Percentiles rank a stretch among this genome's conserved stretches.
Conservation (phyloP, 2,329 filamentous ascomycete genomes). For the Cercospora nicotianae region DNA sequence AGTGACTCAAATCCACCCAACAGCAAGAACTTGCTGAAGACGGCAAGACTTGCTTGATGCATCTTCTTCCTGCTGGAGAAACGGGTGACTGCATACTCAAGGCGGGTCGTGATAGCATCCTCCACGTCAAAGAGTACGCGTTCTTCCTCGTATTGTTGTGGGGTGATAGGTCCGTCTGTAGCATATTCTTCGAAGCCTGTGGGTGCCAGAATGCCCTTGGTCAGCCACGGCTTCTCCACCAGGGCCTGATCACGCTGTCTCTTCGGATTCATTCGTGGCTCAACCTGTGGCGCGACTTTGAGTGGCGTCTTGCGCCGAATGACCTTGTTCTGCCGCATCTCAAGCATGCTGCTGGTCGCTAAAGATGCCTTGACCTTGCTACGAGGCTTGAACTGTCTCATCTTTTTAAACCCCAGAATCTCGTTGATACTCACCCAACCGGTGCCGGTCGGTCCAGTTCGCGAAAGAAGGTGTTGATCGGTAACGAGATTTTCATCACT, state of each 20-base stretch:
- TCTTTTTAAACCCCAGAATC: conserved; percentile 48
- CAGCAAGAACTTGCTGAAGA: conserved; percentile 78
- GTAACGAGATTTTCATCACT: conserved; percentile 49
- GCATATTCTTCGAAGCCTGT: conserved; percentile 66
- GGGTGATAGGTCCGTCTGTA: conserved; percentile 75
- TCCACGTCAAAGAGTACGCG: conserved; percentile 64
- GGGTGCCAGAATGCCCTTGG: conserved; percentile 46
- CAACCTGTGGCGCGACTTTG: conserved; percentile 25
- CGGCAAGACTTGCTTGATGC: conserved; percentile 57
- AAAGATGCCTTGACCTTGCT: conserved; percentile 44
- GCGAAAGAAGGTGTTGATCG: conserved; percentile 47
- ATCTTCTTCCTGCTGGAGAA: conserved; percentile 77
- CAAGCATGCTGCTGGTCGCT: conserved; percentile 44
- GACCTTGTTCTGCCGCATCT: conserved; percentile 44
- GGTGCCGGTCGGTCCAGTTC: conserved; percentile 44
- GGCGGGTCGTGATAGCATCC: conserved; percentile 60
- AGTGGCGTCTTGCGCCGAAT: conserved; percentile 48
- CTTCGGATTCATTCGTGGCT: conserved; percentile 30
- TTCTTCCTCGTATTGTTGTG: conserved; percentile 66
- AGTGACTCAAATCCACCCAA: conserved; percentile 75
- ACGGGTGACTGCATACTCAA: conserved; percentile 80
- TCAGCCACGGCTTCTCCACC: conserved; percentile 37
- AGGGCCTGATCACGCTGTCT: conserved; percentile 35
- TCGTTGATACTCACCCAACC: conserved; percentile 45
- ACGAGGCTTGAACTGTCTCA: conserved; percentile 48